Percentiles rank a stretch among this genome's conserved stretches.
Evolutionary conservation across 2,329 filamentous ascomycete species (phyloP).

Genomic region (Trichoderma sp.): DNA sequence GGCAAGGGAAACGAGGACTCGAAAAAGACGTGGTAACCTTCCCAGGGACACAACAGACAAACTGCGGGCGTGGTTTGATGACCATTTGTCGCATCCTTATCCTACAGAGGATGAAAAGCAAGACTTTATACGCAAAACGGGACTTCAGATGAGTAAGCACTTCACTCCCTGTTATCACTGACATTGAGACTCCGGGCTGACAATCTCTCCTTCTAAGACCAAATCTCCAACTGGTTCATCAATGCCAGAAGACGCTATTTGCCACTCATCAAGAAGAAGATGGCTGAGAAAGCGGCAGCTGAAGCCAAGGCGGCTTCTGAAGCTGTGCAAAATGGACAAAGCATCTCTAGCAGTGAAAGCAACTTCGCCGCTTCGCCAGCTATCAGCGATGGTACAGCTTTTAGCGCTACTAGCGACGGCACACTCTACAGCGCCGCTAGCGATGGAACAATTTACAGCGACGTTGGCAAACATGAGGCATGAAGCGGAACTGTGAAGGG

Average conservation of each 20-base stretch:
- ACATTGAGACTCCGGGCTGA: constrained; percentile 27
- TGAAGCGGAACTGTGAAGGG: constrained; percentile 42
- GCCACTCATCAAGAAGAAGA: constrained; percentile 52
- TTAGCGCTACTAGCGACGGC: constrained; percentile 47
- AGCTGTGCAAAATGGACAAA: constrained; percentile 46
- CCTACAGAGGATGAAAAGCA: constrained; percentile 88
- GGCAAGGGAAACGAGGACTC: constrained; percentile 53
- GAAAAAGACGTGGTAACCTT: constrained; percentile 77
- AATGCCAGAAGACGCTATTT: constrained; percentile 72
- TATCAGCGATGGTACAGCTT: constrained; percentile 45
- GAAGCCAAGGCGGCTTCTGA: constrained; percentile 39
- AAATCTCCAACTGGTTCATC: constrained; percentile 83
- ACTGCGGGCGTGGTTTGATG: constrained; percentile 75
- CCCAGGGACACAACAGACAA: constrained; percentile 89
- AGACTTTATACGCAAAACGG: constrained; percentile 74
- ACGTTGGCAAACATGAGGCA: constrained; percentile 41
- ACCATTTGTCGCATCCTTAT: constrained; percentile 79
- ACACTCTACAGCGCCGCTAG: constrained; percentile 45
- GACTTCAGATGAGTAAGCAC: constrained; percentile 73
- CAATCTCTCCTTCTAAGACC: constrained; percentile 48
- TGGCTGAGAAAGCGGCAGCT: too few species aligned
- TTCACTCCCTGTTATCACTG: background rate
- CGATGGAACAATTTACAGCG: constrained; percentile 45
- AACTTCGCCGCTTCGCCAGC: background rate
- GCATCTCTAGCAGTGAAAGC: background rate